phyloP scores from a whole-genome alignment of 768 basidiomycete species.

The Suillus ampliporus region DNA sequence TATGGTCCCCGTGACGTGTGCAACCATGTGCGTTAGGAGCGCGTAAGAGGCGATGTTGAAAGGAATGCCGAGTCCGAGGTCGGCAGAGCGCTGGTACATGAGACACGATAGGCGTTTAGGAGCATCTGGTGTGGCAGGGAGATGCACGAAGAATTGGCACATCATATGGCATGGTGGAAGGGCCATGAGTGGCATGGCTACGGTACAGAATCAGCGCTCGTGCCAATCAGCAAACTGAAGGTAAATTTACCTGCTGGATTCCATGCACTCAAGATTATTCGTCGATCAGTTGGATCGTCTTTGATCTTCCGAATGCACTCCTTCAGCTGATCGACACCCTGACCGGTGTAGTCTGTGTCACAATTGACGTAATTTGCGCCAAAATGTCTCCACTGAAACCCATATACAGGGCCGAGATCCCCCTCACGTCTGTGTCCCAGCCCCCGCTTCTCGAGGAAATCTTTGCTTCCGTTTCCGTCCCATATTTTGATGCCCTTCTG shows the following conservation, averaged over 20 bases:
- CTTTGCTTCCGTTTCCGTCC: slow-evolving; percentile 94
- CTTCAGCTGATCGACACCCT: slow-evolving; percentile 91
- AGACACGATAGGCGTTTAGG: slow-evolving; percentile 87
- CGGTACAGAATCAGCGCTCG: not conserved
- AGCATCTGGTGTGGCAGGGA: slow-evolving; percentile 57
- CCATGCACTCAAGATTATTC: slow-evolving; percentile 97
- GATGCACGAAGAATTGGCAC: slow-evolving; percentile 98
- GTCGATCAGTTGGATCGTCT: slow-evolving; percentile 89
- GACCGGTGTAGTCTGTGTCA: slow-evolving; percentile 74
- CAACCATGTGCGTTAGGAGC: slow-evolving; percentile 96
- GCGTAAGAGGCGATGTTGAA: slow-evolving; percentile 99
- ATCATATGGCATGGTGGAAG: slow-evolving; percentile 98
- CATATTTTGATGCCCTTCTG: slow-evolving; percentile 93
- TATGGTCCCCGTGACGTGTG: slow-evolving; percentile 85
- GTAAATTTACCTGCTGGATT: slow-evolving; percentile 85
- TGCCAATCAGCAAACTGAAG: not conserved
- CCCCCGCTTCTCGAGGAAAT: slow-evolving; percentile 85
- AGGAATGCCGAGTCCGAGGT: slow-evolving; percentile 95
- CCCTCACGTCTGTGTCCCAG: slow-evolving; percentile 86
- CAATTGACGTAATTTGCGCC: slow-evolving; percentile 82
- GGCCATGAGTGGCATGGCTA: slow-evolving; percentile 94
- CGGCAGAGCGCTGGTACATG: slow-evolving; percentile 98
- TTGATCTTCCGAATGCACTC: slow-evolving; percentile 93
- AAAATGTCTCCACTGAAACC: slow-evolving; percentile 97
- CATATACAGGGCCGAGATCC: slow-evolving; percentile 96